These are phyloP conservation scores for Lithospermum erythrorhizon DNA, from an alignment of 257 asterid genomes.

Conservation along the genomic window DNA sequence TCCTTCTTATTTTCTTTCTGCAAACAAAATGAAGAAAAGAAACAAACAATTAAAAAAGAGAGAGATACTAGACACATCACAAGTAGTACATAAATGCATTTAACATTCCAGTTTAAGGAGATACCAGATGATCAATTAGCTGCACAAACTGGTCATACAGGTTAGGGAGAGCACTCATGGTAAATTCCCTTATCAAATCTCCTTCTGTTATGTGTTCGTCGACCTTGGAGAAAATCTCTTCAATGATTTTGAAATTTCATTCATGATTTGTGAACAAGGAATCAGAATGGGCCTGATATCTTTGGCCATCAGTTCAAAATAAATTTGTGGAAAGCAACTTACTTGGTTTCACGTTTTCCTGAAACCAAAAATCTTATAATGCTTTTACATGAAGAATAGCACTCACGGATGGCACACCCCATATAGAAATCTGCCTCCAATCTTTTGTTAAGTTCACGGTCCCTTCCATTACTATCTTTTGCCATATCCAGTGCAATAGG, in stretches of 20 bases:
- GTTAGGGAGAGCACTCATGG: constrained; percentile 69
- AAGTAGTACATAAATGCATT: neutral
- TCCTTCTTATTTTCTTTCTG: constrained; percentile 72
- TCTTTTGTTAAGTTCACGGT: constrained; percentile 83
- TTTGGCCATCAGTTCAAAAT: neutral
- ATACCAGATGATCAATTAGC: constrained; percentile 81
- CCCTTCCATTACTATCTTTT: constrained; percentile 80
- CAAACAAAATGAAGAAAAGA: neutral
- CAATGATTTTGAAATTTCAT: constrained; percentile 40
- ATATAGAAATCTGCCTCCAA: constrained; percentile 59
- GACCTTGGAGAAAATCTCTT: constrained; percentile 60
- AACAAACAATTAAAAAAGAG: neutral
- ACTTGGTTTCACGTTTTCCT: constrained; percentile 73
- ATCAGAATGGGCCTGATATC: neutral
- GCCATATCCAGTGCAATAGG: constrained; percentile 99
- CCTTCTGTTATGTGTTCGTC: constrained; percentile 58
- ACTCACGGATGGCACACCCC: constrained; percentile 86
- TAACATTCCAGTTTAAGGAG: neutral
- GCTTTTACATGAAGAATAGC: constrained; percentile 82
- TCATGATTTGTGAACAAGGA: constrained; percentile 3
- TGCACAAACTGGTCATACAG: constrained; percentile 74
- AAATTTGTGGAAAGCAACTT: constrained; percentile 25
- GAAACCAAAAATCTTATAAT: constrained; percentile 62
- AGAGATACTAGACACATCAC: neutral
- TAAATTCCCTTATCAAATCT: constrained; percentile 42